Evolutionary conservation across 2,329 filamentous ascomycete species (phyloP).

Genomic region (Rutstroemia sp.): DNA sequence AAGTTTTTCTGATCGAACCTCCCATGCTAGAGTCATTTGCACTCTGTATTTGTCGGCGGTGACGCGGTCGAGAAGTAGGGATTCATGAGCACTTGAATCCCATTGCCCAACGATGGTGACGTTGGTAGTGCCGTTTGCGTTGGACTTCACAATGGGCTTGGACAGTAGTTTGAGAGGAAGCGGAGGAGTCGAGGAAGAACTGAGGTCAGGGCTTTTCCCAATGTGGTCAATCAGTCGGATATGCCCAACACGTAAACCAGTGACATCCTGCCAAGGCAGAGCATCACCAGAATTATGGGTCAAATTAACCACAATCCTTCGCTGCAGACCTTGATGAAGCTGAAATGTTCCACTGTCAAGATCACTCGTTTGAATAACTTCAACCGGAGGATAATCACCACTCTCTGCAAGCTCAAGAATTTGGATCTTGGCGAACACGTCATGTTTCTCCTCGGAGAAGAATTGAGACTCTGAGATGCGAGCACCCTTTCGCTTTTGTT

Average conservation of each 20-base stretch:
- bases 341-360: conserved; percentile 89
- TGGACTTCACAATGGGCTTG: conserved; percentile 72
- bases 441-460: conserved; percentile 87
- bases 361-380: conserved; percentile 80
- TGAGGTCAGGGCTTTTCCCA: conserved; percentile 77
- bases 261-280: conserved; percentile 81
- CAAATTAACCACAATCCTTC: conserved; percentile 80
- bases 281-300: conserved; percentile 85
- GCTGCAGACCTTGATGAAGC: conserved; percentile 87
- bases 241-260: conserved; percentile 67
- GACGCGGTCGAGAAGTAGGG: conserved; percentile 84
- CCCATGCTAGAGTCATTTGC: conserved; percentile 81
- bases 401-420: conserved; percentile 87
- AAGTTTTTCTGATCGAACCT: conserved; percentile 74
- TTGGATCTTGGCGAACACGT: conserved; percentile 81
- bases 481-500: conserved; percentile 44
- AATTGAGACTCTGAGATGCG: conserved; percentile 89
- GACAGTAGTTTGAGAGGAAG: conserved; percentile 71
- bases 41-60: conserved; percentile 91
- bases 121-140: conserved; percentile 83
- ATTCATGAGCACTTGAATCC: conserved; percentile 91
- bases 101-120: conserved; percentile 87
- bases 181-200: conserved; percentile 57
- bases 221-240: conserved; percentile 78
- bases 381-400: conserved; percentile 85